These are phyloP conservation scores for Zymoseptoria brevis DNA, from an alignment of 2,329 filamentous ascomycete species.

Conservation along the genomic window DNA sequence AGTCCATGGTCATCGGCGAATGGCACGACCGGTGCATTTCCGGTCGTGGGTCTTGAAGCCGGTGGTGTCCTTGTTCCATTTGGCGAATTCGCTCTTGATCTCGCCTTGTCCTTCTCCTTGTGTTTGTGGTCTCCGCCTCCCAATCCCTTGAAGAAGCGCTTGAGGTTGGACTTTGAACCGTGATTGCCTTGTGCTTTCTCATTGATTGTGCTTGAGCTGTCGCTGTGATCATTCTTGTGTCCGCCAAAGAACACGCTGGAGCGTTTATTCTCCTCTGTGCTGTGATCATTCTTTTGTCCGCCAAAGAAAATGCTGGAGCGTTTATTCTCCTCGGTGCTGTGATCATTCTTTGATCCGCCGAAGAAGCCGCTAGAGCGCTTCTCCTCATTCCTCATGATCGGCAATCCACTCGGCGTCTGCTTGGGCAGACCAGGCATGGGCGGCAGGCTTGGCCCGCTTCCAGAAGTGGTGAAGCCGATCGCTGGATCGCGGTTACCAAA, in stretches of 20 bases:
- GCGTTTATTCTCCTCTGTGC: slow-evolving; percentile 39
- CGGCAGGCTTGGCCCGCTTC: slow-evolving; percentile 31
- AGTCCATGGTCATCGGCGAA: slow-evolving; percentile 93
- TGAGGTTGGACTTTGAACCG: slow-evolving; percentile 87
- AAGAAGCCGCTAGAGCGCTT: not conserved
- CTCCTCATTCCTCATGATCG: not conserved
- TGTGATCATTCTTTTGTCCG: not conserved
- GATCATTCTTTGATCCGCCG: slow-evolving; percentile 43
- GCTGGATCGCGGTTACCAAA: slow-evolving; percentile 70
- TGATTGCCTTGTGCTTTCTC: slow-evolving; percentile 32
- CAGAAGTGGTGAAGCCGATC: slow-evolving; percentile 37
- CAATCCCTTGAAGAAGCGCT: slow-evolving; percentile 75
- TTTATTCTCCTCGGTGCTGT: slow-evolving; percentile 26
- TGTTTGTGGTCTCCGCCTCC: slow-evolving; percentile 53
- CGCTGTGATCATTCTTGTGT: slow-evolving; percentile 47
- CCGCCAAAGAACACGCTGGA: slow-evolving; percentile 45
- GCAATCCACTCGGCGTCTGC: not conserved
- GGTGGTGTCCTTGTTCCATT: slow-evolving; percentile 23
- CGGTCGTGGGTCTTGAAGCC: slow-evolving; percentile 15
- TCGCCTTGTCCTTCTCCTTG: slow-evolving; percentile 51
- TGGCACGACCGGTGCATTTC: slow-evolving; percentile 50
- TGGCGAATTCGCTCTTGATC: slow-evolving; percentile 15
- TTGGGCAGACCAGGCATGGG: not conserved
- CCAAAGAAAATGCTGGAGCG: slow-evolving; percentile 14
- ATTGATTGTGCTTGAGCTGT: slow-evolving; percentile 30